Evolutionary conservation across 1,284 basidiomycete species (phyloP), one percentile per base, ranked within the genome.

Genomic region (Tylopilus sp.): DNA sequence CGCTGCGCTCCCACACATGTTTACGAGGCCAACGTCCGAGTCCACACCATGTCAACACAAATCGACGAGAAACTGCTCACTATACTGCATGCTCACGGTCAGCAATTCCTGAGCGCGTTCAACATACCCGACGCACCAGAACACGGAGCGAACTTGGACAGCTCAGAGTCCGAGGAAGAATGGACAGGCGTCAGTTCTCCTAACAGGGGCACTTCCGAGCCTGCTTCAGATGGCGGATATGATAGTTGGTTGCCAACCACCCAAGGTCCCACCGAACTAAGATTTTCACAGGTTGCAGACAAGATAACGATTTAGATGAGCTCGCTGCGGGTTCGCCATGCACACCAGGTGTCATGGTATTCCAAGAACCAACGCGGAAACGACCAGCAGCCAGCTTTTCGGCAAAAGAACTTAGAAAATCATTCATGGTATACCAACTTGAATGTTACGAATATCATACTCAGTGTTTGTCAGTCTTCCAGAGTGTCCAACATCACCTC

Each of bases 21-120:
- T 12, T 30, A 30, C 12, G 29, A 30, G 29, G 2, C 29, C 29
- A 25, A 25, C 6, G 6, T 23, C 23, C 23, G 23, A 23, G 13
- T 19, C 16, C 23, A 16, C 21, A 26, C 37, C 39, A 49, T 30
- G 31, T 56, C 52, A 23, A 45, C 56, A 46, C 54, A 58, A 34
- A 42, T 48, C 33, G 60, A 71, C 48, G 58, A 67, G 48, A 61
- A 74, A 40, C 69, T 88, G 12, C 72, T 89, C 38, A 65, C 67
- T 35, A 66, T 81, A 50, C 67, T 89, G n/a, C 71, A 86, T 57
- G 75, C 76, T 21, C 82, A 86, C 49, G 87, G 85, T 1, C 74
- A 79, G 63, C 68, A 74, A 23, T 89, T 88, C 56, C 60, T 88
- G 18, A 60, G 66, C 29, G 79, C 78, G 1, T 87, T 87, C 56